Base-by-base conservation (phyloP, 306 rosid genomes). In the Sphenostylis stenocarpa region DNA sequence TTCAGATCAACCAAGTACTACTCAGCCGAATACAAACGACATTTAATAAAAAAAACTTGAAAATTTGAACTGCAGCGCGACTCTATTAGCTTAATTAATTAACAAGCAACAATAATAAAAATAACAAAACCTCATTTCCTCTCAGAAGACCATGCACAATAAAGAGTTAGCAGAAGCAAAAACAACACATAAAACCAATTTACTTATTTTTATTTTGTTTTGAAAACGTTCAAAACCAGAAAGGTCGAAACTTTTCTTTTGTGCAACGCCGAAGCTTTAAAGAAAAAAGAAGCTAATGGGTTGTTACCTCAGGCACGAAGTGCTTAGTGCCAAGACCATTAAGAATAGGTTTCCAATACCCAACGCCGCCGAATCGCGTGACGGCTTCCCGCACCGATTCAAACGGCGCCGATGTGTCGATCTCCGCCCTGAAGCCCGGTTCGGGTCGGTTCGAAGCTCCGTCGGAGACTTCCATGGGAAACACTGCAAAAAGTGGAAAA, bases 361-460 rank as follows among this genome's bases (percentile, higher is more conserved):
- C 98, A 23, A 90, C 26, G 64, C 97, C 97, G 0, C 92, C 98
- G 62, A 93, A 93, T 67, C 93, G 88, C 43, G 71, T 80, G 14
- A 86, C 98, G 1, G 97, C 98, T 61, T 93, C 97, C 78, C 80
- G 91, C 33, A 93, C 98, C 3, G 98, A 93, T 24, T 91, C 96
- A 64, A 93, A 93, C 10, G 98, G 98, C 29, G 90, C 98, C 16
- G 98, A 91, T 2, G 97, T 93, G 67, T 93, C 98, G 60, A 93
- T 85, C 93, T 89, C 97, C 17, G 91, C 90, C 81, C 90, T 81
- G 15, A 45, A 66, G 34, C 73, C 83, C 72, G 80, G 75, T 52
- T 73, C 67, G 19, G 17, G n/a, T 72, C 73, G 79, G 82, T 56
- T 72, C 72, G 19, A 3, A 3, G 34, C n/a, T 19, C 11, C 2